Evolutionary conservation across 176 grass and related monocot genomes (phyloP).

Genomic region (Oryza glumipatula): DNA sequence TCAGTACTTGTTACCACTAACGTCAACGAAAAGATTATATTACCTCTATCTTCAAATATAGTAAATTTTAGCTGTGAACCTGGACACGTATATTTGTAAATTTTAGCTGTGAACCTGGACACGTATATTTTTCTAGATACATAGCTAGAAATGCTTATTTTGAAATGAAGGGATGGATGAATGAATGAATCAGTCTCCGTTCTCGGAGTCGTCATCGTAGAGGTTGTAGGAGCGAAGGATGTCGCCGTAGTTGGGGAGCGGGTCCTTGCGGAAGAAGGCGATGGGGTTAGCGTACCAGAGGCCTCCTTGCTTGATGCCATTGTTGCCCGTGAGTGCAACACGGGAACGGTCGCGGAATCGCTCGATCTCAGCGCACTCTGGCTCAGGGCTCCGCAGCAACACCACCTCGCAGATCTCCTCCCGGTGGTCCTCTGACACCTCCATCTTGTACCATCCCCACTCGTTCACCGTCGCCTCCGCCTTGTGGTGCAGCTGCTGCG

Average conservation of each 20-base stretch:
- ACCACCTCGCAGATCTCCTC: constrained; percentile 69
- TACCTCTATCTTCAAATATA: too few species aligned
- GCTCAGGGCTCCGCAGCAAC: constrained; percentile 45
- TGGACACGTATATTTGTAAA: too few species aligned
- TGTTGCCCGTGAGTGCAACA: constrained; percentile 45
- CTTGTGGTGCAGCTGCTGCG: constrained; percentile 26
- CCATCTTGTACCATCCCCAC: constrained; percentile 44
- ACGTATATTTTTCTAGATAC: too few species aligned
- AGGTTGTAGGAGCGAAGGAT: constrained; percentile 25
- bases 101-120: too few species aligned
- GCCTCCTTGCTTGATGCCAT: constrained; percentile 34
- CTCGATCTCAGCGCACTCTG: constrained; percentile 48
- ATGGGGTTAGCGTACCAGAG: constrained; percentile 38
- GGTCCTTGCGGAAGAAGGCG: constrained; percentile 36
- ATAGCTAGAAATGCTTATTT: too few species aligned
- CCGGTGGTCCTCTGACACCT: constrained; percentile 46
- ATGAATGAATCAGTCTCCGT: not conserved
- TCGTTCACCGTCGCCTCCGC: constrained; percentile 39
- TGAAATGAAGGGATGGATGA: not conserved
- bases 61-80: too few species aligned
- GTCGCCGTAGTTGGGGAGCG: constrained; percentile 8
- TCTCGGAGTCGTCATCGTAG: constrained; percentile 8
- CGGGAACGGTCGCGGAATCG: constrained; percentile 32
- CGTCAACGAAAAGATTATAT: not conserved
- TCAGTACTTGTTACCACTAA: too few species aligned